Evolutionary conservation across 176 grass and related monocot species (phyloP).

Genomic region (Saccharum spontaneum): DNA sequence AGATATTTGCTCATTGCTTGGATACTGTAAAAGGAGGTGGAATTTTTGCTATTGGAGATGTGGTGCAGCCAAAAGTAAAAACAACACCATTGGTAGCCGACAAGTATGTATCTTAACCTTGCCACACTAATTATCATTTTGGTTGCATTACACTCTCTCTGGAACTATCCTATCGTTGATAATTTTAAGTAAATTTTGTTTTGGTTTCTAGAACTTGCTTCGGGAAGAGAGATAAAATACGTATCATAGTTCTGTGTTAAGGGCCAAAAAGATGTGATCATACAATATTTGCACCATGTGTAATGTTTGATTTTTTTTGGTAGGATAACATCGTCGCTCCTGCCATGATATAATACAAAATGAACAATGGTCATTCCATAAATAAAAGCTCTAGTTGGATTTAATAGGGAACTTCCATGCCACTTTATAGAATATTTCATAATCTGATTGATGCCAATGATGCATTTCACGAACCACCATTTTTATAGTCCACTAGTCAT

Average conservation of each 20-base stretch:
- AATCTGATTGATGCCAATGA: neutral
- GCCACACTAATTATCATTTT: constrained; percentile 24
- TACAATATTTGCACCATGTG: neutral
- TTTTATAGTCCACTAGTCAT: neutral
- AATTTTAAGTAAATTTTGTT: neutral
- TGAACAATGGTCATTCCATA: neutral
- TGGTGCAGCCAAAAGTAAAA: constrained; percentile 93
- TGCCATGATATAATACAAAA: neutral
- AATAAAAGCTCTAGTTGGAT: constrained; percentile 1
- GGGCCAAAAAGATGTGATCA: neutral
- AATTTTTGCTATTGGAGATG: constrained; percentile 83
- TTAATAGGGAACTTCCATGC: neutral
- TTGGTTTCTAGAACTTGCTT: constrained; percentile 12
- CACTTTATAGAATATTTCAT: neutral
- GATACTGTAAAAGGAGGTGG: constrained; percentile 87
- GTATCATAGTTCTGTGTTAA: constrained; percentile 2
- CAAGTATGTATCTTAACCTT: constrained; percentile 70
- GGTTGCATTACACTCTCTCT: neutral
- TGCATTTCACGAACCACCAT: neutral
- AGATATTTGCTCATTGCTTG: constrained; percentile 95
- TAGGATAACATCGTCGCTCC: neutral
- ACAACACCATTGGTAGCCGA: constrained; percentile 74
- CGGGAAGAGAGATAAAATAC: neutral
- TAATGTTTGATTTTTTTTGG: neutral
- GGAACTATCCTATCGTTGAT: neutral